These are phyloP conservation scores for Gloeophyllum trabeum DNA, from an alignment of 768 basidiomycete genomes.

Conservation along the genomic window DNA sequence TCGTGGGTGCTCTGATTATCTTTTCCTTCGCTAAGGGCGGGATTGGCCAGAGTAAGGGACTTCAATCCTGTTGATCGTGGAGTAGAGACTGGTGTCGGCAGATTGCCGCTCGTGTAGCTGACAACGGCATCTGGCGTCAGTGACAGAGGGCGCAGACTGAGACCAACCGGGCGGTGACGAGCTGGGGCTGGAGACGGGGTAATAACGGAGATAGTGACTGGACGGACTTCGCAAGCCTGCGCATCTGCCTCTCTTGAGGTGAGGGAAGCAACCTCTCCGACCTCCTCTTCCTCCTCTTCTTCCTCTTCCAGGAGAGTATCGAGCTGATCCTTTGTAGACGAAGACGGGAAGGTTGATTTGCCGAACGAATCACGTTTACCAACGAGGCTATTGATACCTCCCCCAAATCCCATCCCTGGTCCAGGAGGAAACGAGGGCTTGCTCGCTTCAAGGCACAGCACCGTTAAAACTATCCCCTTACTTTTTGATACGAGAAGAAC, in stretches of 20 bases:
- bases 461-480: too few species aligned
- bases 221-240: conserved; percentile 7
- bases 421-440: conserved; percentile 50
- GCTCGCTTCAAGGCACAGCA: conserved; percentile 29
- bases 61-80: conserved; percentile 3
- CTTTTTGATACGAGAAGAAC: conserved; percentile 17
- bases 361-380: conserved; percentile 75
- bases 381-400: conserved; percentile 28
- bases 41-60: conserved; percentile 50
- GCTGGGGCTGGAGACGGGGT: conserved; percentile 20
- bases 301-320: conserved; percentile 78
- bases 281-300: conserved; percentile 63
- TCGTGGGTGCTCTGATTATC: too few species aligned
- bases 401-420: conserved; percentile 28
- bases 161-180: conserved; percentile 56
- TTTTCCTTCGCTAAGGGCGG: too few species aligned
- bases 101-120: conserved; percentile 12
- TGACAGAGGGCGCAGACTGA: conserved; percentile 61
- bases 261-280: too few species aligned
- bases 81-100: conserved; percentile 7
- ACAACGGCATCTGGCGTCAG: conserved; percentile 44
- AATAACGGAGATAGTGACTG: conserved; percentile 6
- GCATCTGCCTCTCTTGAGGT: conserved; percentile 13
- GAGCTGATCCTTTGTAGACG: conserved; percentile 64
- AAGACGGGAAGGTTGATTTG: conserved; percentile 49